Evolutionary conservation across 148 eudicot species (phyloP).

Genomic region (Arbutus unedo): DNA sequence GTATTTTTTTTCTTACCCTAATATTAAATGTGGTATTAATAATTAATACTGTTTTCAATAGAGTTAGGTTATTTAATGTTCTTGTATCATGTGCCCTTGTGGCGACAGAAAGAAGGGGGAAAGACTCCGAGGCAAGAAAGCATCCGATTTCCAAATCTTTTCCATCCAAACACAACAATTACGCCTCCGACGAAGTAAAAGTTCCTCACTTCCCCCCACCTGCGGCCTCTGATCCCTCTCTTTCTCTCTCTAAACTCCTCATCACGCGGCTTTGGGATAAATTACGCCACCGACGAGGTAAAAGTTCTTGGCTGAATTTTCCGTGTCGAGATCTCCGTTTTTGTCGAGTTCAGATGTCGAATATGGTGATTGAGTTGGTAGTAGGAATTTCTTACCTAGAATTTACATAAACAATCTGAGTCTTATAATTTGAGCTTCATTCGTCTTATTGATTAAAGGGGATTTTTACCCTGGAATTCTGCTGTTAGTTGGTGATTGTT

Average conservation of each 20-base stretch:
- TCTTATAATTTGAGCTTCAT: background rate
- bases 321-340: background rate
- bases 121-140: background rate
- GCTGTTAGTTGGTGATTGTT: background rate
- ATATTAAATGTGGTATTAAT: too few relatives aligned
- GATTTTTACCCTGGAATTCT: background rate
- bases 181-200: too few relatives aligned
- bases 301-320: background rate
- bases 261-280: background rate
- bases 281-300: background rate
- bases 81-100: too few relatives aligned
- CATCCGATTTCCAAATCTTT: slow-evolving; percentile 16
- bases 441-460: background rate
- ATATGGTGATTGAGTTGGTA: background rate
- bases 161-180: background rate
- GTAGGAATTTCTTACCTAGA: background rate
- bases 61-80: too few relatives aligned
- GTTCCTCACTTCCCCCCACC: background rate
- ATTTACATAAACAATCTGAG: background rate
- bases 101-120: background rate
- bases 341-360: background rate
- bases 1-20: too few relatives aligned
- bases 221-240: slow-evolving; percentile 7
- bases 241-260: background rate
- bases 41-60: too few relatives aligned